Evolutionary conservation across 2,329 filamentous ascomycete species (phyloP), one percentile per base, ranked within the genome.

Genomic region (Colletotrichum chrysophilum): DNA sequence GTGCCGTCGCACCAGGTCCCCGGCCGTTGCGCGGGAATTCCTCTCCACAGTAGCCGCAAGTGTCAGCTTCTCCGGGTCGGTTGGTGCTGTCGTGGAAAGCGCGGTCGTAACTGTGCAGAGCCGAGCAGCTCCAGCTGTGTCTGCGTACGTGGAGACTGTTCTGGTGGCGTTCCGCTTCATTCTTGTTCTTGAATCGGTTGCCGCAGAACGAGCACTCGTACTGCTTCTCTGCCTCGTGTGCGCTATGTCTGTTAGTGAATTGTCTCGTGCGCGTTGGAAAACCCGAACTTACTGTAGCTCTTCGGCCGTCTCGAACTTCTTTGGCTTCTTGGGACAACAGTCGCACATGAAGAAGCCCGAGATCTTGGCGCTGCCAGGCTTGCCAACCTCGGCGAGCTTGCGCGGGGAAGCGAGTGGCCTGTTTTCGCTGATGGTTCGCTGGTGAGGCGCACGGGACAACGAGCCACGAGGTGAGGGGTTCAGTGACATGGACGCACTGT

Each of bases 141-240:
- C 94, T 93, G 38, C 96, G 93, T 10, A 98, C 90, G 84, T 98
- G 96, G 13, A 98, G 91, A 16, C 96, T 98, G 81, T 98, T 98
- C 82, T 98, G 96, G 83, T 98, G 96, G 36, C 97, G 92, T 84
- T 98, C 96, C 4, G 96, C 96, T 86, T 98, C 97, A 81, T 98
- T 98, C 86, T 98, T 98, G 87, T 98, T 98, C 86, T 98, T 98
- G 88, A 98, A 98, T 13, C 96, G 93, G 83, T 98, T 98, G 56
- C 94, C 94, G 84, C 96, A 98, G 83, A 95, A 98, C 32, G 92
- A 91, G 84, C 96, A 98, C 77, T 95, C 95, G 84, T 98, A 98
- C 85, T 98, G 96, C 85, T 98, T 98, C 85, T 98, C 97, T 82
- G 95, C 93, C 85, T 97, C 95, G 83, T 98, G 96, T 60, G 93